Conservation (phyloP, 2,329 filamentous ascomycete species). For the Talaromyces sp. region DNA sequence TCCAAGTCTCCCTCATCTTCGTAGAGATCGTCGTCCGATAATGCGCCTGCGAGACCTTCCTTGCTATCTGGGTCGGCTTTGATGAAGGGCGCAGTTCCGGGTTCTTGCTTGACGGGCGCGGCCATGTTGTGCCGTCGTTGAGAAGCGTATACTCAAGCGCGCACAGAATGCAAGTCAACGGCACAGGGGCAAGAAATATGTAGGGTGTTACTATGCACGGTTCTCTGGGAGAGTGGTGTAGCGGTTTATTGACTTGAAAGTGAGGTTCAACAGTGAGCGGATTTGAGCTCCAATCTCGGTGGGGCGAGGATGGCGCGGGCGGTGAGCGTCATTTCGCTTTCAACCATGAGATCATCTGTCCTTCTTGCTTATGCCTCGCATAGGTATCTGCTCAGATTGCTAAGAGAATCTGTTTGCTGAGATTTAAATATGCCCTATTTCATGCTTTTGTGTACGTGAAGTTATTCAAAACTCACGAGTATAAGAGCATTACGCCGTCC, state of each 20-base stretch:
- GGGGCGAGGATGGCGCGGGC: constrained; percentile 2
- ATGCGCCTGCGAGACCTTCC: constrained; percentile 28
- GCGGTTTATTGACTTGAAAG: background rate
- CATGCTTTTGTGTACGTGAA: too few relatives aligned
- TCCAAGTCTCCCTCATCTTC: constrained; percentile 62
- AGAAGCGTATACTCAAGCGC: constrained; percentile 10
- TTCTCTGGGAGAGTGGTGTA: background rate
- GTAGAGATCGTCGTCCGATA: constrained; percentile 64
- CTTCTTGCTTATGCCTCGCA: background rate
- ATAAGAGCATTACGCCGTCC: background rate
- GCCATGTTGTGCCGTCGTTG: constrained; percentile 19
- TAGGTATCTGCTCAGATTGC: background rate
- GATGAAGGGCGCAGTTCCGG: constrained; percentile 35
- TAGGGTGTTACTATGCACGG: background rate
- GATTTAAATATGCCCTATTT: background rate
- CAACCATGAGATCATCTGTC: constrained; percentile 2
- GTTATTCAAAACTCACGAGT: background rate
- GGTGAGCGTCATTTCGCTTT: background rate
- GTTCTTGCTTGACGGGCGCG: constrained; percentile 39
- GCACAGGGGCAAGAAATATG: background rate
- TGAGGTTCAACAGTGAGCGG: constrained; percentile 1
- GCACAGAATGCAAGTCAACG: background rate
- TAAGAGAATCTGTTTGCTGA: background rate
- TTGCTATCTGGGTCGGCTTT: constrained; percentile 40
- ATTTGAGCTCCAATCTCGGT: constrained; percentile 11